Percentiles rank a stretch among this genome's conserved stretches.
Evolutionary conservation across 768 basidiomycete species (phyloP).

Genomic region (Nidula microcarpa): DNA sequence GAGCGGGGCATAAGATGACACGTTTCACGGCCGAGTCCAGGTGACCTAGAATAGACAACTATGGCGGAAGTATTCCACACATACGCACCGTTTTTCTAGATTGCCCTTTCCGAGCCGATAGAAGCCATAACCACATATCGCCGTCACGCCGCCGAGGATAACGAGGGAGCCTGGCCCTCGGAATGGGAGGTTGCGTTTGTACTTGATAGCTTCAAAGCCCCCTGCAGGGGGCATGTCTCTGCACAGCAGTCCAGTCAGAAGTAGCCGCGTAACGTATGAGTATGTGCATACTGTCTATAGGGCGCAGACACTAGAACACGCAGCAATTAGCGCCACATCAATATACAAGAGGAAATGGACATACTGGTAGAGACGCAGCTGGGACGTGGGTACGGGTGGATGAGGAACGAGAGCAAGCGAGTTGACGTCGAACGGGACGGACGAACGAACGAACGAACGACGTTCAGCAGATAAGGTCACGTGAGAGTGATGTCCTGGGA

Average conservation of each 20-base stretch:
- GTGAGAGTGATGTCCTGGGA: too few relatives aligned
- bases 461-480: not conserved
- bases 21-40: conserved; percentile 69
- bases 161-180: conserved; percentile 82
- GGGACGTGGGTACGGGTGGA: not conserved
- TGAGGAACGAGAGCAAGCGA: not conserved
- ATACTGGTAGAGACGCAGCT: too few relatives aligned
- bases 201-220: conserved; percentile 89
- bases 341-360: too few relatives aligned
- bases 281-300: conserved; percentile 57
- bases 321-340: conserved; percentile 3
- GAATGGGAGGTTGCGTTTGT: conserved; percentile 93
- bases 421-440: not conserved
- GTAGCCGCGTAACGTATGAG: conserved; percentile 22
- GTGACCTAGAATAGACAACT: conserved; percentile 35
- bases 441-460: not conserved
- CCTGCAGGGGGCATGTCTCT: conserved; percentile 96
- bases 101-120: conserved; percentile 90
- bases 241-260: conserved; percentile 11
- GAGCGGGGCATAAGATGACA: conserved; percentile 58
- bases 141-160: conserved; percentile 83
- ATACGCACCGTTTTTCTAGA: conserved; percentile 86
- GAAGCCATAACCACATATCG: conserved; percentile 87
- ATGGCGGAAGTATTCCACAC: conserved; percentile 4
- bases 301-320: conserved; percentile 48